Percentiles rank a stretch among this genome's conserved stretches.
These are phyloP conservation scores for Eutrema salsugineum DNA, from an alignment of 441 rosid species.

Conservation along the genomic window DNA sequence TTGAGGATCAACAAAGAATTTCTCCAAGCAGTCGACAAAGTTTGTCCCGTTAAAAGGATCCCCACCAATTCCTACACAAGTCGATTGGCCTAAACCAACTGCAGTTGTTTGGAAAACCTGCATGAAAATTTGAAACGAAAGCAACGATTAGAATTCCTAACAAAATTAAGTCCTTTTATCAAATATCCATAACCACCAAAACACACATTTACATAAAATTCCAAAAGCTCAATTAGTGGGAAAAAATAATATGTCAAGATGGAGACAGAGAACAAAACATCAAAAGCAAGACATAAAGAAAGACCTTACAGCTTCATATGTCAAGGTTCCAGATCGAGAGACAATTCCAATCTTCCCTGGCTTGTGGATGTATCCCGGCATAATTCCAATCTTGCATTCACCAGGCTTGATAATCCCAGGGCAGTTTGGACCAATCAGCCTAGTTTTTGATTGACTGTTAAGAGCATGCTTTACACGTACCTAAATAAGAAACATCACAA, in stretches of 20 bases:
- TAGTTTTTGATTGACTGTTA: conserved; percentile 80
- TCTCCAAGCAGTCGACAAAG: conserved; percentile 78
- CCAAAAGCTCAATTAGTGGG: neutral
- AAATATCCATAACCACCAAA: neutral
- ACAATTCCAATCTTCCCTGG: conserved; percentile 92
- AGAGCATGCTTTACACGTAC: conserved; percentile 92
- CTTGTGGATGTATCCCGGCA: conserved; percentile 95
- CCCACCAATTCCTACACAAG: conserved; percentile 94
- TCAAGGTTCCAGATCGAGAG: conserved; percentile 90
- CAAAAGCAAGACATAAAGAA: neutral
- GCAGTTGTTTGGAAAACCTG: conserved; percentile 93
- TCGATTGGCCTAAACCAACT: conserved; percentile 89
- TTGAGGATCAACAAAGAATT: conserved; percentile 77
- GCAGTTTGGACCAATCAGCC: conserved; percentile 89
- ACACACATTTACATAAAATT: neutral
- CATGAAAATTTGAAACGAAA: neutral
- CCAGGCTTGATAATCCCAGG: conserved; percentile 96
- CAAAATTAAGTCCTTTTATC: neutral
- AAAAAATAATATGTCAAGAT: neutral
- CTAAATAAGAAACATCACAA: conserved; percentile 33
- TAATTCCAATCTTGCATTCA: conserved; percentile 92
- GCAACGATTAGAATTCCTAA: neutral
- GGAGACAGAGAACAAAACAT: conserved; percentile 1
- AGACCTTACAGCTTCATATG: conserved; percentile 86
- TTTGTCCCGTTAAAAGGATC: conserved; percentile 96